Percentiles rank a stretch among this genome's conserved stretches.
Evolutionary conservation across 2,329 filamentous ascomycete species (phyloP).

Genomic region (Aspergillus persii): DNA sequence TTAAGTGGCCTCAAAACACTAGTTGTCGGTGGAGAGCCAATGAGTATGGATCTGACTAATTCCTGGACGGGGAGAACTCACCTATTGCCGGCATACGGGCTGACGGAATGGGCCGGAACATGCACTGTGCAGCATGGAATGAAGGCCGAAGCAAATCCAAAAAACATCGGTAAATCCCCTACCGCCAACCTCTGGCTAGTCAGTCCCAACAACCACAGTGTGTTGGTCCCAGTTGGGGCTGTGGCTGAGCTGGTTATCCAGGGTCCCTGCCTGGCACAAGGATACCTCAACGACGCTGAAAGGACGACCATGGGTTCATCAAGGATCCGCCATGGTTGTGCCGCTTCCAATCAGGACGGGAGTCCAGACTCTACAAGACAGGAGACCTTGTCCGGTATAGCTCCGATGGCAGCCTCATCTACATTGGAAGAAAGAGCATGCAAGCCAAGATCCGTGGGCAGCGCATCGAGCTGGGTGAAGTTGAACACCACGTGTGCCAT

Average conservation of each 20-base stretch:
- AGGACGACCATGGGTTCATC: too few relatives aligned
- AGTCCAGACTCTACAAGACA: too few relatives aligned
- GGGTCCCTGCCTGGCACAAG: too few relatives aligned
- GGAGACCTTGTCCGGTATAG: too few relatives aligned
- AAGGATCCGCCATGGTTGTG: too few relatives aligned
- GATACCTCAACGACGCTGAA: too few relatives aligned
- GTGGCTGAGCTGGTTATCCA: too few relatives aligned
- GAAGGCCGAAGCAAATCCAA: too few relatives aligned
- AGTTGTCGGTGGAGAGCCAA: background rate
- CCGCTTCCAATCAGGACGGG: too few relatives aligned
- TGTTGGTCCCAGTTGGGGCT: too few relatives aligned
- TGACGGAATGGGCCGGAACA: background rate
- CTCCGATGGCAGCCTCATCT: slow-evolving; percentile 2
- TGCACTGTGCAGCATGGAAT: background rate
- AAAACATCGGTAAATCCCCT: background rate
- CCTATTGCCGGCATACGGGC: background rate
- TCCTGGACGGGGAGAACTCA: background rate
- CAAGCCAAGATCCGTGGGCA: slow-evolving; percentile 13
- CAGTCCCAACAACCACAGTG: too few relatives aligned
- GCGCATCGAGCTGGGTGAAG: slow-evolving; percentile 12
- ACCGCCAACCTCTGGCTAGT: too few relatives aligned
- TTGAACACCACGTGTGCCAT: slow-evolving; percentile 4
- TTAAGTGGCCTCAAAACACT: background rate
- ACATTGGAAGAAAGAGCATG: slow-evolving; percentile 6
- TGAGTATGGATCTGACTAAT: background rate